Evolutionary conservation across 495 filamentous ascomycete genomes (phyloP).

Genomic region (Usnea hakonensis): DNA sequence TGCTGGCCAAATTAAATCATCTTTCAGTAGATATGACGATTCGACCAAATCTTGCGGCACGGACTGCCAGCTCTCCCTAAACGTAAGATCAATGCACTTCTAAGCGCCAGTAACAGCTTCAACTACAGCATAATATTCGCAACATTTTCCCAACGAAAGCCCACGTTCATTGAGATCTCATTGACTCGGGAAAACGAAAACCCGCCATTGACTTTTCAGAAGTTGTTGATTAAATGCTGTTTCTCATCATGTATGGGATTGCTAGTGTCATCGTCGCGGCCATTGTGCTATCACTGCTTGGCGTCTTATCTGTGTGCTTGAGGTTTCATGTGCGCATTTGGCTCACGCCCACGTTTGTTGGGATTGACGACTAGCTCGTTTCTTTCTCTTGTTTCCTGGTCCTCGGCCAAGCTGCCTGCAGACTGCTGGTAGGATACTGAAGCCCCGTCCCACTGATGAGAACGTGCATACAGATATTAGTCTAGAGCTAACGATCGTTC

Average conservation of each 20-base stretch:
- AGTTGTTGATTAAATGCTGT: no score
- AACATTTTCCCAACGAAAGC: no score
- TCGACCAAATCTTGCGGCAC: no score
- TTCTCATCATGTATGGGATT: slow-evolving; percentile 1
- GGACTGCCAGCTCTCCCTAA: no score
- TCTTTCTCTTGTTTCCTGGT: slow-evolving; percentile 9
- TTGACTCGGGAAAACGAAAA: no score
- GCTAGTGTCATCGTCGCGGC: slow-evolving; percentile 8
- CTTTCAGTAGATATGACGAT: no score
- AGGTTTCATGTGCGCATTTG: slow-evolving; percentile 13
- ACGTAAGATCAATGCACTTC: no score
- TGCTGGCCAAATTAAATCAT: no score
- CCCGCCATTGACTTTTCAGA: not conserved
- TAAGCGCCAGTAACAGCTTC: no score
- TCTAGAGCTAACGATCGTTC: not conserved
- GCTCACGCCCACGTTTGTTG: slow-evolving; percentile 2
- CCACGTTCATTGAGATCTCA: no score
- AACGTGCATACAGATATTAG: not conserved
- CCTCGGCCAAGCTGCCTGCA: slow-evolving; percentile 1
- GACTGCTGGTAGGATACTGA: slow-evolving; percentile 6
- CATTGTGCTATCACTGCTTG: slow-evolving; percentile 12
- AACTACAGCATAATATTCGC: no score
- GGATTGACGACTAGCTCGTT: slow-evolving; percentile 18
- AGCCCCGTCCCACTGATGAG: not conserved
- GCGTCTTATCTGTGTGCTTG: slow-evolving; percentile 8